Base-by-base conservation (phyloP, 768 basidiomycete species). In the Termitomyces sp. region DNA sequence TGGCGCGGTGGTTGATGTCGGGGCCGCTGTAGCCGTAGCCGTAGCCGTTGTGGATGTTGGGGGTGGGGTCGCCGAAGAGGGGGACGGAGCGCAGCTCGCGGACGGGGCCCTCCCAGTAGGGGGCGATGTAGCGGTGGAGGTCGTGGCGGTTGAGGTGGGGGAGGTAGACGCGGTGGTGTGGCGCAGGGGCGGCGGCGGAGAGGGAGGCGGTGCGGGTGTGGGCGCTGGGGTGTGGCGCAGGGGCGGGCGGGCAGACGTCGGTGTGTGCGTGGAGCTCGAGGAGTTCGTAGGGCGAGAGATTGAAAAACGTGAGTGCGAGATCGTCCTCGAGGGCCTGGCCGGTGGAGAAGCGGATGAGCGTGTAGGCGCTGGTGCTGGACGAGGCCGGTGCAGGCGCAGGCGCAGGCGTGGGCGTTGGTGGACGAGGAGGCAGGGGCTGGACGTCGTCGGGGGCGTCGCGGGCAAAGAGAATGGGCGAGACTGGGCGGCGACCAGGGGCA, bases 301-400 rank as follows among this genome's bases (percentile, higher is more conserved):
- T 72, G 64, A 88, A 89, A 79, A 83, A 86, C 0, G 78, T 70
- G 1, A 79, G 65, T 10, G 73, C 60, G 46, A 79, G 80, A 22
- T 86, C 83, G 64, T 90, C 88, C 64, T 91, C 85, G 32, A 91
- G 78, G 14, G 87, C 70, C 61, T 87, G 79, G 3, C 87, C 86
- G 0, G 88, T 88, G 2, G 87, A 81, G 64, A 85, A 90, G 1
- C 84, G 79, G 18, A 89, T 65, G 13, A 90, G 73, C 0, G 78
- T 76, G 67, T 81, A 85, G 13, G 60, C 40, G 3, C 35, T 7
- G 61, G 50, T 20, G 47, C 40, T 62, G 46, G 59, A 63, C 9
- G 44, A 52, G n/a, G n/a, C n/a, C n/a, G n/a, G n/a, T n/a, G n/a
- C n/a, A n/a, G 2, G 53, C 16, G 5, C 8, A 0, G 18, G 40